Base-by-base conservation (phyloP, 345 rosid genomes). In the Rhizophora apiculata region DNA sequence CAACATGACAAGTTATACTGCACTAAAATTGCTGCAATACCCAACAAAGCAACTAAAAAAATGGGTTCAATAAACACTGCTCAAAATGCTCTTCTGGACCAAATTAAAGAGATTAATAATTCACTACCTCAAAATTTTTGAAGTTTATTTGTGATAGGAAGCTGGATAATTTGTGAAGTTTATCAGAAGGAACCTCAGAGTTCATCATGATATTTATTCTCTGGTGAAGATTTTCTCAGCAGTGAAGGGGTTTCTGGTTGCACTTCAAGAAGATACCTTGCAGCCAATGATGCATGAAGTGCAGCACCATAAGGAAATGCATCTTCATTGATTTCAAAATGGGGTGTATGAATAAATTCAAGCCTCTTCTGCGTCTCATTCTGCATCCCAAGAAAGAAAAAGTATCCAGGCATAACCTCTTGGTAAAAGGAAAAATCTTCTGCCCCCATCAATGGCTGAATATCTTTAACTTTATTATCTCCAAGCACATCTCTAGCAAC, bases 371-470 rank as follows among this genome's bases (percentile, higher is more conserved):
- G 68, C 30, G 77, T 80, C 72, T 79, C 79, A 65, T 87, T 78
- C 65, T 80, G 85, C 93, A 87, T 87, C 32, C 97, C 97, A 1
- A 89, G 36, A 19, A 88, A 78, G 80, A 78, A 84, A 63, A 91
- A 82, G 78, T 85, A 78, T n/a, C 97, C 98, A 4, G 98, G 93
- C 8, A 86, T 64, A 20, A 54, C 49, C 80, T 95, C 92, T 76
- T 88, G 96, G 77, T 88, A 95, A 74, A 91, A 95, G 0, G 96
- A 65, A 78, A 95, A 95, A 72, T 91, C 98, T 74, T 95, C 99
- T 15, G 96, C 79, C 62, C 96, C 96, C 96, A 88, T 95, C 76
- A 86, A 8, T 9, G 90, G 96, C 62, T 85, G 80, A 90, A 86
- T 87, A 43, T 73, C 83, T 6, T 74, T 70, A 20, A 86, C 74